A percentile compares a stretch with the other conserved stretches of the same genome.
Evolutionary conservation across 2,329 filamentous ascomycete genomes (phyloP).

Genomic region (Fusarium beomiforme): DNA sequence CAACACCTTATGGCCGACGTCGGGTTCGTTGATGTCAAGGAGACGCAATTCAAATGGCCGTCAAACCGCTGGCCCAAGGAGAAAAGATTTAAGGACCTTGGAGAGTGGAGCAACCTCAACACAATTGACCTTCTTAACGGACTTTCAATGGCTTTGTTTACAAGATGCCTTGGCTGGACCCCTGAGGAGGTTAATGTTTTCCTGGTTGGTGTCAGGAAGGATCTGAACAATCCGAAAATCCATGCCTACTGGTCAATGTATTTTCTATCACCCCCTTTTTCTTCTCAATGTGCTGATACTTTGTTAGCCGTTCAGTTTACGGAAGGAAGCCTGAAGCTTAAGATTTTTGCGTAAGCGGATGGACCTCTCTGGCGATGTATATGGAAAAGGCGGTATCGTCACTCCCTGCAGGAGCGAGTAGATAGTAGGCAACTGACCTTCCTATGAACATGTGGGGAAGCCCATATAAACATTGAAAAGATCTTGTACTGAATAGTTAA

Average conservation of each 20-base stretch:
- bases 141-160: constrained; percentile 13
- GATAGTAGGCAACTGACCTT: too few relatives aligned
- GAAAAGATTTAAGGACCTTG: constrained; percentile 59
- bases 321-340: background rate
- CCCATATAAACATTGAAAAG: too few relatives aligned
- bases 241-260: constrained; percentile 26
- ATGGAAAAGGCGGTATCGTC: too few relatives aligned
- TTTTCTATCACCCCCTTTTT: background rate
- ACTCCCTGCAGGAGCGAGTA: too few relatives aligned
- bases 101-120: constrained; percentile 42
- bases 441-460: too few relatives aligned
- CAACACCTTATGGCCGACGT: constrained; percentile 53
- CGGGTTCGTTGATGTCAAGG: constrained; percentile 61
- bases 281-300: background rate
- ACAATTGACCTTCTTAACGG: constrained; percentile 34
- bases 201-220: constrained; percentile 9
- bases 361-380: too few relatives aligned
- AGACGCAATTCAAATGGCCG: constrained; percentile 58
- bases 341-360: too few relatives aligned
- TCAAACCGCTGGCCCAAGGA: constrained; percentile 61
- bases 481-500: too few relatives aligned
- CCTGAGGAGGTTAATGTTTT: constrained; percentile 4
- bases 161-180: constrained; percentile 8
- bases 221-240: constrained; percentile 7
- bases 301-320: background rate